phyloP scores from a whole-genome alignment of 192 early-diverging fungal species.

The Dissophora globulifera region DNA sequence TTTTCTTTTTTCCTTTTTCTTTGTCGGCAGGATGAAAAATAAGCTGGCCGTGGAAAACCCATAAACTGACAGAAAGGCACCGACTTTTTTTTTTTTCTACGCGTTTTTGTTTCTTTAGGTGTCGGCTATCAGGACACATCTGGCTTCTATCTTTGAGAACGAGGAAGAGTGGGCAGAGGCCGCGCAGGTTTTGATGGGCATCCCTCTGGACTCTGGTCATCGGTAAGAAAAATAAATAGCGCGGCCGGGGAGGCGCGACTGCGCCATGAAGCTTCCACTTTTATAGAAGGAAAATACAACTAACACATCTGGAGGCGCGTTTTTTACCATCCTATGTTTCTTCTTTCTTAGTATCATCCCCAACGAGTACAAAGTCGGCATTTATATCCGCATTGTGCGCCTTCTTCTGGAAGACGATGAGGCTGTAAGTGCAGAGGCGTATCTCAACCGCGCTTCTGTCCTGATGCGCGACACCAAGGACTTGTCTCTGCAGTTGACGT shows the following conservation, averaged over 20 bases:
- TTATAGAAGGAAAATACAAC: neutral
- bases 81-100: neutral
- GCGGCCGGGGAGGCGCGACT: constrained; percentile 18
- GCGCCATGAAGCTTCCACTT: neutral
- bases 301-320: too few species aligned
- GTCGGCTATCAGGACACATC: constrained; percentile 75
- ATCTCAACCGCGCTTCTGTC: constrained; percentile 84
- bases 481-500: constrained; percentile 66
- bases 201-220: constrained; percentile 92
- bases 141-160: constrained; percentile 77
- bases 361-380: constrained; percentile 76
- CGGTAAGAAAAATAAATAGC: constrained; percentile 50
- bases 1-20: neutral
- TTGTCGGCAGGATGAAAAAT: too few species aligned
- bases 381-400: constrained; percentile 88
- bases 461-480: constrained; percentile 68
- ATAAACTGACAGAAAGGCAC: too few species aligned
- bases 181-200: constrained; percentile 85
- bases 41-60: too few species aligned
- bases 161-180: constrained; percentile 88
- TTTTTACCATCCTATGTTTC: too few species aligned
- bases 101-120: constrained; percentile 55
- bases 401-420: constrained; percentile 90
- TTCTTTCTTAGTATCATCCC: constrained; percentile 63
- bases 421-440: constrained; percentile 80